Percentiles rank a stretch among this genome's conserved stretches.
phyloP scores from a whole-genome alignment of 305 asterid genomes.

The Solanum hybrid region DNA sequence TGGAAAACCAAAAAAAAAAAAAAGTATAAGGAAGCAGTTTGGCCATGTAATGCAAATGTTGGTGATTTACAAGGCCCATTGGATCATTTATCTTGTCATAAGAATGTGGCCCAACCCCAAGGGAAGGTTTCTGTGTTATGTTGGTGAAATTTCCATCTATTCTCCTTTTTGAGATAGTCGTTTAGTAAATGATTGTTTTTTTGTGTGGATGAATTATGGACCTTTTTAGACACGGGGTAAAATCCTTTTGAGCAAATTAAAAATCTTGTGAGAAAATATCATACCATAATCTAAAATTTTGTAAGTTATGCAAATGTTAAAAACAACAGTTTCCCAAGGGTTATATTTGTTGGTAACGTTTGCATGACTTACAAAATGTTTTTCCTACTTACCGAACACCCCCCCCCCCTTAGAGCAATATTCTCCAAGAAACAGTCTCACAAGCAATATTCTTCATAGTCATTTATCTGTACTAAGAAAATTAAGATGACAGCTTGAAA shows the following conservation, averaged over 20 bases:
- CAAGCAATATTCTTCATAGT: neutral
- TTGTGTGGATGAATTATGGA: neutral
- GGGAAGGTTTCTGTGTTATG: neutral
- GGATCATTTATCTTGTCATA: neutral
- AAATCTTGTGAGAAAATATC: neutral
- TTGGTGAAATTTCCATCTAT: neutral
- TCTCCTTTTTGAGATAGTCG: neutral
- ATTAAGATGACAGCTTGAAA: neutral
- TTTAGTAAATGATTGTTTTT: neutral
- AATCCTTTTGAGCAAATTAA: neutral
- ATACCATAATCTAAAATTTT: neutral
- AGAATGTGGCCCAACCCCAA: neutral
- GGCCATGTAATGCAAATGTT: neutral
- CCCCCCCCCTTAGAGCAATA: neutral
- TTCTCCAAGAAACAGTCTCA: neutral
- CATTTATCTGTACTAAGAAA: neutral
- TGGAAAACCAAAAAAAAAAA: too few species aligned
- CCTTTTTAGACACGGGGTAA: neutral
- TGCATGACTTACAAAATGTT: neutral
- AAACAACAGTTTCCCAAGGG: neutral
- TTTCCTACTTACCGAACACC: accelerated
- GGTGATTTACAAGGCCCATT: neutral
- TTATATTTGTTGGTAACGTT: neutral
- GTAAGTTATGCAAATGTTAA: neutral
- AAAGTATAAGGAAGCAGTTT: neutral